These are phyloP conservation scores for Ceratocystis eucalypticola DNA, from an alignment of 2,329 filamentous ascomycete species.

Conservation along the genomic window DNA sequence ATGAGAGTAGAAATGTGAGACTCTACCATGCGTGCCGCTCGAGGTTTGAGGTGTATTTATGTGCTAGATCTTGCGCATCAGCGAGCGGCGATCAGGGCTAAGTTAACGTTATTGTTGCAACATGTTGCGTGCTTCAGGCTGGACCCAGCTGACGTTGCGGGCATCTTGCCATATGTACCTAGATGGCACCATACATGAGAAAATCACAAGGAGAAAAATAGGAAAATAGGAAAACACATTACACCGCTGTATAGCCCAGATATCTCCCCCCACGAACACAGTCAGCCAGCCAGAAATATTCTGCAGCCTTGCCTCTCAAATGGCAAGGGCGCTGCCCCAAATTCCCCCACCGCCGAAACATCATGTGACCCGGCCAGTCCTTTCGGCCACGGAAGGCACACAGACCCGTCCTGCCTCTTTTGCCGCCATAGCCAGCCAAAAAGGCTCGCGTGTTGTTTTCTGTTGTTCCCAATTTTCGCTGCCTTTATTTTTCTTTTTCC, in stretches of 20 bases:
- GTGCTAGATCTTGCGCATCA: not conserved
- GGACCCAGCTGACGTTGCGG: not conserved
- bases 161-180: not conserved
- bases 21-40: not conserved
- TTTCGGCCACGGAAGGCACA: not conserved
- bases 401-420: not conserved
- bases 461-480: not conserved
- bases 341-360: not conserved
- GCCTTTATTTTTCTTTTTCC: not conserved
- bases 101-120: conserved; percentile 1
- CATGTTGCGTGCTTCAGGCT: conserved; percentile 6
- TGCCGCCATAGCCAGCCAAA: not conserved
- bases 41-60: not conserved
- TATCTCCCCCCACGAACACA: not conserved
- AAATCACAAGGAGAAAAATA: not conserved
- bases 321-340: not conserved
- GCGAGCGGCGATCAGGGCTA: not conserved
- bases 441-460: conserved; percentile 3
- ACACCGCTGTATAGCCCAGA: no score
- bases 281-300: not conserved
- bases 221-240: no score
- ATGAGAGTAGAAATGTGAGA: not conserved
- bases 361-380: not conserved
- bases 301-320: not conserved
- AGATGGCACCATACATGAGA: not conserved